Conservation (phyloP, 371 early-diverging fungal species). For the Nematocida ausubeli region DNA sequence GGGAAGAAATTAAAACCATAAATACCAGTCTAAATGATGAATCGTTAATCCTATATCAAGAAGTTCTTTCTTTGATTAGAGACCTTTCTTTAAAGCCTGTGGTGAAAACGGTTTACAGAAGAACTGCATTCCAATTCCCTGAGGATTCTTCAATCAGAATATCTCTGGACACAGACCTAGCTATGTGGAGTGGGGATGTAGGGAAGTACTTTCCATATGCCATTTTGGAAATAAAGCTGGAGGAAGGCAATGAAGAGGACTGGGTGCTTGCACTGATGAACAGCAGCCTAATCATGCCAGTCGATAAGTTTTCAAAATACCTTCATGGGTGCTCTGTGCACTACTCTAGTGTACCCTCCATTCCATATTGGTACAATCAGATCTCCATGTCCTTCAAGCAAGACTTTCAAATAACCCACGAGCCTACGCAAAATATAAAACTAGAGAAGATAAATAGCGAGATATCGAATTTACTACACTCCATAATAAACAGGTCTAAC, state of each 20-base stretch:
- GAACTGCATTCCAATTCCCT: constrained; percentile 97
- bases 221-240: constrained; percentile 91
- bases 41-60: constrained; percentile 72
- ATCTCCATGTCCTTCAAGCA: constrained; percentile 70
- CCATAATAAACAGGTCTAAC: not conserved
- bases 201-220: constrained; percentile 83
- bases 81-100: constrained; percentile 76
- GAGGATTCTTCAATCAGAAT: constrained; percentile 94
- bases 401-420: not conserved
- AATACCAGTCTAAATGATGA: constrained; percentile 74
- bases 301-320: constrained; percentile 94
- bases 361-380: constrained; percentile 94
- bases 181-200: constrained; percentile 85
- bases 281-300: constrained; percentile 83
- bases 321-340: constrained; percentile 89
- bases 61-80: constrained; percentile 76
- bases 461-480: constrained; percentile 4
- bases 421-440: not conserved
- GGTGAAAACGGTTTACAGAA: constrained; percentile 88
- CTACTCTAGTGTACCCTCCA: constrained; percentile 78
- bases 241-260: constrained; percentile 80
- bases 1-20: constrained; percentile 73
- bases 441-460: not conserved
- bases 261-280: constrained; percentile 88
- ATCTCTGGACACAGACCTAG: constrained; percentile 89